Base-by-base conservation (phyloP, 1,284 basidiomycete species). In the Puccinia triticina region DNA sequence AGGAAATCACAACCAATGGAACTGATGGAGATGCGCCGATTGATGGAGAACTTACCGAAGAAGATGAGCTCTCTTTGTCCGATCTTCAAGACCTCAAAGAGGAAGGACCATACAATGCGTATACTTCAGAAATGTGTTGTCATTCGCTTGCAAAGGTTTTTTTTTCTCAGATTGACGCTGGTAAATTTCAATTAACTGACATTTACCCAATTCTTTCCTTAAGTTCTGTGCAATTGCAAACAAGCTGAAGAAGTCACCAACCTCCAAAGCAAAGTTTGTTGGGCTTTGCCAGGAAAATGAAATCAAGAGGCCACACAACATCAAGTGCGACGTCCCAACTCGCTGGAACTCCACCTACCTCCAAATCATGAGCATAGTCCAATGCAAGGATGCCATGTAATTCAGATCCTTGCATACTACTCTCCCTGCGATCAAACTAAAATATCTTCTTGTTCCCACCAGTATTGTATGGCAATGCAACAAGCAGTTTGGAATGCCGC, bases 291-390 rank as follows among this genome's bases (percentile, higher is more conserved):
- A 48, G 48, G 67, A 71, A 46, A 48, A 7, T 14, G 12, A 71
- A 11, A 3, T 21, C 67, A 71, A 48, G 67, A 71, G 26, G 40
- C 37, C 67, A 2, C 67, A 71, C n/a, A 71, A 43, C 23, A 71
- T 71, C 18, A 18, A 71, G 40, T 43, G n/a, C 4, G 67, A 71
- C 34, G 67, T 71, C 40, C n/a, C 23, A 16, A 46, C 67, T 46
- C 40, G 43, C 7, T 71, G 67, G 67, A 71, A 71, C 67, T 71
- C 67, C 2, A 71, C 67, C 2, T 71, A 71, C 67, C 5, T 46
- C 7, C 67, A 71, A 23, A 40, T 71, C 26, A 7, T 7, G 21
- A 71, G 67, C 67, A 50, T 71, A 10, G 40, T 71, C 26, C 7
- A 23, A 71, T 71, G 67, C 23, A 23, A 71, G 40, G n/a, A 71